These are phyloP conservation scores for Eimeria acervulina DNA, from an alignment of 169 alveolate species.

Conservation along the genomic window DNA sequence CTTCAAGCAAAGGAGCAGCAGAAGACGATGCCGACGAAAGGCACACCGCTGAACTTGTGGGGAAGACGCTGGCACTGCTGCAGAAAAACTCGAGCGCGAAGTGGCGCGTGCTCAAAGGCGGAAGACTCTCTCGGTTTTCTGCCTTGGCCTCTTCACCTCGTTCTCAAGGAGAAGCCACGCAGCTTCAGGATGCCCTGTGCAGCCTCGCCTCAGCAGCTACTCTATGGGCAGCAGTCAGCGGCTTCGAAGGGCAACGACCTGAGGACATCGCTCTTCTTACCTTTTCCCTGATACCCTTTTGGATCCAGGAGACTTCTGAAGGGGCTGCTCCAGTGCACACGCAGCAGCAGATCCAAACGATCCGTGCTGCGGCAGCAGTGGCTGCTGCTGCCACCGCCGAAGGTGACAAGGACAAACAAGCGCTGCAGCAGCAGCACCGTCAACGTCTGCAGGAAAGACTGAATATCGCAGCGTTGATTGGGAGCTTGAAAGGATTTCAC, in stretches of 20 bases:
- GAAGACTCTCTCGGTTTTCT: neutral
- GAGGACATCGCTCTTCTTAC: constrained; percentile 63
- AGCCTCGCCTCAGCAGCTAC: constrained; percentile 68
- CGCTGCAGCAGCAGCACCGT: constrained; percentile 4
- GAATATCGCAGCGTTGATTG: neutral
- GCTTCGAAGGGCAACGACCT: constrained; percentile 51
- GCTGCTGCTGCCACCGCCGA: neutral
- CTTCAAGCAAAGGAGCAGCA: neutral
- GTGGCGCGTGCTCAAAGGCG: neutral
- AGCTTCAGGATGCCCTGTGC: constrained; percentile 25
- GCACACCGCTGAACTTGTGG: constrained; percentile 51
- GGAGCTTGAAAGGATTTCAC: constrained; percentile 18
- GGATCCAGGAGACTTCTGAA: constrained; percentile 6
- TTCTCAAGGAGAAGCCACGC: neutral
- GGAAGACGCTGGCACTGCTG: constrained; percentile 66
- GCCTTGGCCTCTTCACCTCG: neutral
- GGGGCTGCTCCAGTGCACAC: constrained; percentile 49
- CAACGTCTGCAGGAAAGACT: neutral
- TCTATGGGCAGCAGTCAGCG: constrained; percentile 54
- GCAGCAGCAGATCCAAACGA: constrained; percentile 21
- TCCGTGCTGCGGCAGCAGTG: constrained; percentile 59
- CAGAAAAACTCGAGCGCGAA: constrained; percentile 1
- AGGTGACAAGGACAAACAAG: neutral
- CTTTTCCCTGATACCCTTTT: constrained; percentile 60
- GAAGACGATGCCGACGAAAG: constrained; percentile 11